Percentiles rank a stretch among this genome's conserved stretches.
Evolutionary conservation across 495 filamentous ascomycete genomes (phyloP).

Genomic region (Lasiosphaeria miniovina): DNA sequence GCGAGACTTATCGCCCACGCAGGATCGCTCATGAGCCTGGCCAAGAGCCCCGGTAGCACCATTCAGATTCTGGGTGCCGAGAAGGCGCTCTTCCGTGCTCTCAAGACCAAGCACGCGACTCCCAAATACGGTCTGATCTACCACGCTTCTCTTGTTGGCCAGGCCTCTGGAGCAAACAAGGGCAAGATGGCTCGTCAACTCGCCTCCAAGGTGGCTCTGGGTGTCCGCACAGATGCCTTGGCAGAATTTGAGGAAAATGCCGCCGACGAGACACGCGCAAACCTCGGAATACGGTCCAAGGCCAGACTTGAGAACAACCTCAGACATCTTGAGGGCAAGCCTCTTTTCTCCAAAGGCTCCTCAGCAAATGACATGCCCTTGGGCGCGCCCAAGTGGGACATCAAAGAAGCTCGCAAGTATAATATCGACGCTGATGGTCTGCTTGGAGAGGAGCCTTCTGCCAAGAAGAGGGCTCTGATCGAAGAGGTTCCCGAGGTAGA

Average conservation of each 20-base stretch:
- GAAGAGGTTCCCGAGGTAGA: conserved; percentile 50
- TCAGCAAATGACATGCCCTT: conserved; percentile 63
- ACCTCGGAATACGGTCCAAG: conserved; percentile 68
- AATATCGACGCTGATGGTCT: conserved; percentile 91
- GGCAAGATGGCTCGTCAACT: conserved; percentile 98
- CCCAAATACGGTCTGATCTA: conserved; percentile 99
- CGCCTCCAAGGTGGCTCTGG: conserved; percentile 86
- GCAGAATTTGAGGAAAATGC: conserved; percentile 69
- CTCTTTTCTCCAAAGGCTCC: conserved; percentile 71
- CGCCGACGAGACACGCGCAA: conserved; percentile 82
- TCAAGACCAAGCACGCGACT: conserved; percentile 99
- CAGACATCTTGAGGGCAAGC: conserved; percentile 84
- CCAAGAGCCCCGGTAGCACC: conserved; percentile 93
- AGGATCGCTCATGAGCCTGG: conserved; percentile 90
- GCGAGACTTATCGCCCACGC: conserved; percentile 94
- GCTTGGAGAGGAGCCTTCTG: conserved; percentile 63
- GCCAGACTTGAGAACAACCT: conserved; percentile 83
- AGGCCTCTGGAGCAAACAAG: conserved; percentile 97
- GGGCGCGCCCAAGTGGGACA: conserved; percentile 69
- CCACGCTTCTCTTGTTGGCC: conserved; percentile 93
- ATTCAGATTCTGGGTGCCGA: conserved; percentile 98
- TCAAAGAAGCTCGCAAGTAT: conserved; percentile 94
- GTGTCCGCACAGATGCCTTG: conserved; percentile 89
- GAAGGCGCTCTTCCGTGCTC: conserved; percentile 95
- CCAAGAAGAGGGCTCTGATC: conserved; percentile 51